Evolutionary conservation across 2,329 filamentous ascomycete genomes (phyloP), one percentile per base, ranked within the genome.

Genomic region (Aureobasidium lini): DNA sequence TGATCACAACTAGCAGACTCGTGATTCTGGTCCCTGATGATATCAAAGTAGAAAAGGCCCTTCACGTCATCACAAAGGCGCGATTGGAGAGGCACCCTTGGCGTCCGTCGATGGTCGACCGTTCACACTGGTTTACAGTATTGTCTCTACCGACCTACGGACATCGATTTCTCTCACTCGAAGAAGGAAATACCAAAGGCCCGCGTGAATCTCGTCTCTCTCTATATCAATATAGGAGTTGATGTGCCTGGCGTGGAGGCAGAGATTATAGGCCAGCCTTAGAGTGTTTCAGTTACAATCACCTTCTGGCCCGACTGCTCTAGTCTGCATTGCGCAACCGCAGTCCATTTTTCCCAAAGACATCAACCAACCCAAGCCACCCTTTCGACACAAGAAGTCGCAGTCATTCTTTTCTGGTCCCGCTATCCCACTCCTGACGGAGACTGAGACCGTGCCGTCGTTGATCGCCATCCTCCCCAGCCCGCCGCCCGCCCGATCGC

Each of bases 311-410:
- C 46, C 52, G 52, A 56, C 16, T 43, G 13, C 5, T 29, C 10
- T 47, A 52, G 48, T 52, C 48, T 9, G 48, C 34, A 52, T 54
- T 54, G 50, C 50, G 50, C 52, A 56, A 56, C 52, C 34, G 23
- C 16, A 50, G 39, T 7, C 50, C 31, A 56, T 46, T 56, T 46
- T 56, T 37, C 40, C 50, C n/a, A 36, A 23, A 23, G 23, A 43
- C 39, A 8, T 11, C 16, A 28, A 32, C 50, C 18, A 28, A 10
- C 50, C 18, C 28, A 42, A 43, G 11, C 50, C 6, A 23, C 16
- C 16, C 29, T 46, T 29, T 28, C 31, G 36, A n/a, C 34, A 44
- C 42, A 44, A 18, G 10, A 48, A 34, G 10, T 16, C 18, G 34
- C 34, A 40, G 39, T 16, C 23, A 23, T 39, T 52, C 48, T 52